Evolutionary conservation across 805 yeast species (phyloP).

Genomic region (Spathaspora girioi): DNA sequence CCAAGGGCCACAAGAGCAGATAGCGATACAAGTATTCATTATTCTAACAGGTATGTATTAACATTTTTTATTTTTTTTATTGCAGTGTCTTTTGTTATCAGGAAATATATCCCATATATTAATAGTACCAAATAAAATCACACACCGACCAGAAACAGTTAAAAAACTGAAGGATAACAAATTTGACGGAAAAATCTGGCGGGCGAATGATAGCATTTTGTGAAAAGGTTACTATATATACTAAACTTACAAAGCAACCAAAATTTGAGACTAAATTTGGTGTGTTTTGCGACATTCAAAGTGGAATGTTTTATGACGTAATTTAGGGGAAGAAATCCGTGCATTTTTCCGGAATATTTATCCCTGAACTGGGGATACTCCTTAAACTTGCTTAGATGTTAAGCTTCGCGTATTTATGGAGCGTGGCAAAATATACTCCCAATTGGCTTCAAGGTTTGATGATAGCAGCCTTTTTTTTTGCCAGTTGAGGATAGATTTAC

Average conservation of each 20-base stretch:
- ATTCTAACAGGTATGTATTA: conserved; percentile 11
- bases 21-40: conserved; percentile 35
- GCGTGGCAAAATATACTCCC: background rate
- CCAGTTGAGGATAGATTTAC: no score
- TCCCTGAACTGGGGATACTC: no score
- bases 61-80: background rate
- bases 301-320: background rate
- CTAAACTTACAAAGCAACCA: background rate
- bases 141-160: background rate
- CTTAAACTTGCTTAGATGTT: no score
- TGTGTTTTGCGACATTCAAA: background rate
- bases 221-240: background rate
- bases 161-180: background rate
- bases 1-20: conserved; percentile 25
- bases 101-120: background rate
- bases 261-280: background rate
- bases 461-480: no score
- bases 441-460: background rate
- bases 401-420: no score
- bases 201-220: background rate
- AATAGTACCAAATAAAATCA: background rate
- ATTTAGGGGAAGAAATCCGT: background rate
- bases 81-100: background rate
- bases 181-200: background rate
- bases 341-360: background rate